Conservation (phyloP, 176 grass and related monocot genomes). For the Phyllostachys edulis region DNA sequence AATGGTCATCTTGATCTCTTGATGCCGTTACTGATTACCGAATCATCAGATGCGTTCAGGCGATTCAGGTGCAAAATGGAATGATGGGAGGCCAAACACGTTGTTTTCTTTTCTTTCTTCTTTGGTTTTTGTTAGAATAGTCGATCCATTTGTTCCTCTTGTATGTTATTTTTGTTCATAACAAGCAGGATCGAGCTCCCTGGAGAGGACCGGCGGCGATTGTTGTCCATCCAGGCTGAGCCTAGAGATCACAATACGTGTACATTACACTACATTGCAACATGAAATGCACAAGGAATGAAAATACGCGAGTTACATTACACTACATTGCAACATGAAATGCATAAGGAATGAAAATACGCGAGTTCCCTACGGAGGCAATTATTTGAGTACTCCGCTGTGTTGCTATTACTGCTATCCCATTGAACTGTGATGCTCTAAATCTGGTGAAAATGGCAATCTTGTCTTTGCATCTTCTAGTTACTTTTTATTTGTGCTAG, state of each 20-base stretch:
- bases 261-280: constrained; percentile 46
- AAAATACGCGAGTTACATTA: constrained; percentile 35
- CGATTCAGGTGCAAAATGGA: constrained; percentile 26
- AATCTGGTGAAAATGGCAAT: neutral
- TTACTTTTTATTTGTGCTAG: neutral
- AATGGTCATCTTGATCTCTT: constrained; percentile 69
- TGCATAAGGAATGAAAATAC: constrained; percentile 34
- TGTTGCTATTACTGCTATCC: neutral
- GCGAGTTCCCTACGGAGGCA: neutral
- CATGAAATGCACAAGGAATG: constrained; percentile 41
- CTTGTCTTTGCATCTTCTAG: neutral
- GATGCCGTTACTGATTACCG: constrained; percentile 28
- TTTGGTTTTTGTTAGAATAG: constrained; percentile 38
- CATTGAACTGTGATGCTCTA: neutral
- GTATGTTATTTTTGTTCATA: constrained; percentile 55
- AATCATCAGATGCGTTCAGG: constrained; percentile 25
- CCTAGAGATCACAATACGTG: constrained; percentile 40
- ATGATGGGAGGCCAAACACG: constrained; percentile 7
- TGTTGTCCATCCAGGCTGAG: constrained; percentile 23
- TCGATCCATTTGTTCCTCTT: constrained; percentile 50
- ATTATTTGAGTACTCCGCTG: neutral
- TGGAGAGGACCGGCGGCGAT: neutral
- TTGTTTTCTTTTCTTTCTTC: neutral
- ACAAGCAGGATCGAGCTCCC: constrained; percentile 40
- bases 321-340: constrained; percentile 41